Evolutionary conservation across 2,329 filamentous ascomycete species (phyloP), one percentile per base, ranked within the genome.

Genomic region (Neonectria ditissima): DNA sequence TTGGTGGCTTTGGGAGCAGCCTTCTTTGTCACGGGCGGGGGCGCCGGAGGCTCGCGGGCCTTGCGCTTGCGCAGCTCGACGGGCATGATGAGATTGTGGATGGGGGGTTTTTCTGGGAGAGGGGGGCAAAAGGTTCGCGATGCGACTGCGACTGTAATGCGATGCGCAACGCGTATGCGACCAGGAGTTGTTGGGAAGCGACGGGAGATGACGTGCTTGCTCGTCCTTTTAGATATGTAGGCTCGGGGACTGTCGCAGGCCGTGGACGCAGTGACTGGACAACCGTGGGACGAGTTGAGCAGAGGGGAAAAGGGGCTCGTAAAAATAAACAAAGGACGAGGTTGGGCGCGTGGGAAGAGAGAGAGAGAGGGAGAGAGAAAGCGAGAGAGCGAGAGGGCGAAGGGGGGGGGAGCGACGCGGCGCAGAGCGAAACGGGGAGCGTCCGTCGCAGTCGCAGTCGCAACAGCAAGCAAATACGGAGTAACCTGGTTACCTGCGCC

Each of bases 61-160:
- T 88, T 88, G 81, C 87, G 86, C 80, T 89, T 89, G 79, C 87
- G 83, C 45, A 89, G 81, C 73, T 84, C 84, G 70, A 85, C 81
- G 66, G 86, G 84, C 87, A 89, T 89, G 63, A 34, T 66, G 39
- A n/a, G 51, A 22, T 48, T 45, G 28, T 61, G 55, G 45, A 28
- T 58, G 48, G 28, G 45, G 59, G 57, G 55, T 20, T 20, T 41
- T 59, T 30, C n/a, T 34, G 56, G 39, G 47, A 57, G 20, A n/a
- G n/a, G n/a, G 28, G 26, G 16, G 51, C 48, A 65, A 44, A 57
- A 41, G 54, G 51, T 22, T 55, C 24, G 28, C 54, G 62, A 62
- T 34, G 41, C 30, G 60, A 56, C 41, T 51, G 60, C 63, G 59
- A 54, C 55, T 57, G 69, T 52, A 58, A 34, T 56, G 60, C 65